Conservation (phyloP, 352 stramenopile genomes). For the Phytophthora citrophthora region DNA sequence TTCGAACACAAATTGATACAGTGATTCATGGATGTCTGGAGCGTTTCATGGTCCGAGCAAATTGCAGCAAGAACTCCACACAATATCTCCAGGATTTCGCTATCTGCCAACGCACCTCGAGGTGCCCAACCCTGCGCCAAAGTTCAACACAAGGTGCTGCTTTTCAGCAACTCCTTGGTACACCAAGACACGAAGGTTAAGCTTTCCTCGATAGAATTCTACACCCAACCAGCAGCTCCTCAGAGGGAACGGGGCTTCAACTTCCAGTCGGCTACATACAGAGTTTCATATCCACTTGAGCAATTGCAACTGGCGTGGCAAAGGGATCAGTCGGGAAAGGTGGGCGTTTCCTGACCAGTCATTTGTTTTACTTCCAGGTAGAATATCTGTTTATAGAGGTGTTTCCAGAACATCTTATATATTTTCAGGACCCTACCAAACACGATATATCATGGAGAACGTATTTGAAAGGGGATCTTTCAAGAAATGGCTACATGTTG, state of each 20-base stretch:
- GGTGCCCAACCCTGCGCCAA: constrained; percentile 8
- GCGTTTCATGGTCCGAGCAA: constrained; percentile 80
- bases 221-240: constrained; percentile 31
- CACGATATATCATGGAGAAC: background rate
- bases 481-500: constrained; percentile 15
- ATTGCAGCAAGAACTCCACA: constrained; percentile 83
- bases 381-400: background rate
- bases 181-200: constrained; percentile 12
- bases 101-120: constrained; percentile 51
- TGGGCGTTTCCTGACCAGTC: constrained; percentile 13
- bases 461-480: constrained; percentile 25
- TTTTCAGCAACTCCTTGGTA: constrained; percentile 38
- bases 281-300: background rate
- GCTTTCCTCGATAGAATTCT: constrained; percentile 24
- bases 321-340: background rate
- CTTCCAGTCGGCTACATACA: constrained; percentile 16
- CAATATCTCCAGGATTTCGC: constrained; percentile 58
- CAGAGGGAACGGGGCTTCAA: constrained; percentile 28
- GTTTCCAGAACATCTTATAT: no score
- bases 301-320: constrained; percentile 11
- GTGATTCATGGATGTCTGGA: constrained; percentile 47
- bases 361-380: constrained; percentile 1
- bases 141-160: constrained; percentile 21
- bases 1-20: background rate
- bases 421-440: background rate